These are phyloP conservation scores for Termitomyces sp. DNA, from an alignment of 768 basidiomycete species.

Conservation along the genomic window DNA sequence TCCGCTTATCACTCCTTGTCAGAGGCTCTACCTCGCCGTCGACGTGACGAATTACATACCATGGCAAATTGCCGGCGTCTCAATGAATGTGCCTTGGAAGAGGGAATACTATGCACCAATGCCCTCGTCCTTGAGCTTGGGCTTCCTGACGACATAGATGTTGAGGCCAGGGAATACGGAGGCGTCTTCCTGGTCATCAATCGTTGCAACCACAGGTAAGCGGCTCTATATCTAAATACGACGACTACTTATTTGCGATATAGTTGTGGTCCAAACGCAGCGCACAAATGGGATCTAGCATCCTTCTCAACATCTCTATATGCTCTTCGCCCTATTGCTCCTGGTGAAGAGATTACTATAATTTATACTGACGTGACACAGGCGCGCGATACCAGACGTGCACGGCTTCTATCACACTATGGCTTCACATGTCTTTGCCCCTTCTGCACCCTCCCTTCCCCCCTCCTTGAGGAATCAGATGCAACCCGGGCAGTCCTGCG, in stretches of 20 bases:
- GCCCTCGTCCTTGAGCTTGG: conserved; percentile 29
- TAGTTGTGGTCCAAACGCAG: conserved; percentile 41
- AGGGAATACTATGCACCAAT: conserved; percentile 41
- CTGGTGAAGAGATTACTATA: conserved; percentile 39
- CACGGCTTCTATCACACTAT: conserved; percentile 30
- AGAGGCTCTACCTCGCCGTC: conserved; percentile 11
- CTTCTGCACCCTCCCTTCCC: conserved; percentile 24
- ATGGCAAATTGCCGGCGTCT: conserved; percentile 19
- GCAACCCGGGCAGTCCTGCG: conserved; percentile 7
- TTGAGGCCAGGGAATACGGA: conserved; percentile 28
- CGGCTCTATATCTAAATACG: neutral
- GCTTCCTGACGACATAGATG: conserved; percentile 18
- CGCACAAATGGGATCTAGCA: conserved; percentile 34
- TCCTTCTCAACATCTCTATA: conserved; percentile 34
- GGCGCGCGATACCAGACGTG: conserved; percentile 25
- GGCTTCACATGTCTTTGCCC: conserved; percentile 35
- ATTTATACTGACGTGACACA: conserved; percentile 37
- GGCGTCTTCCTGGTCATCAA: conserved; percentile 36
- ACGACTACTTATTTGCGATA: neutral
- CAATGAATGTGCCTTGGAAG: conserved; percentile 29
- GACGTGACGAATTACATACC: conserved; percentile 16
- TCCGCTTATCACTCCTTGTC: conserved; percentile 18
- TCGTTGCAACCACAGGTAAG: conserved; percentile 39
- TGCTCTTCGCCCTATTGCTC: conserved; percentile 30
- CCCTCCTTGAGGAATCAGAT: conserved; percentile 6